A percentile compares a stretch with the other conserved stretches of the same genome.
Conservation (phyloP, 495 filamentous ascomycete genomes). For the Xylaria nigripes region DNA sequence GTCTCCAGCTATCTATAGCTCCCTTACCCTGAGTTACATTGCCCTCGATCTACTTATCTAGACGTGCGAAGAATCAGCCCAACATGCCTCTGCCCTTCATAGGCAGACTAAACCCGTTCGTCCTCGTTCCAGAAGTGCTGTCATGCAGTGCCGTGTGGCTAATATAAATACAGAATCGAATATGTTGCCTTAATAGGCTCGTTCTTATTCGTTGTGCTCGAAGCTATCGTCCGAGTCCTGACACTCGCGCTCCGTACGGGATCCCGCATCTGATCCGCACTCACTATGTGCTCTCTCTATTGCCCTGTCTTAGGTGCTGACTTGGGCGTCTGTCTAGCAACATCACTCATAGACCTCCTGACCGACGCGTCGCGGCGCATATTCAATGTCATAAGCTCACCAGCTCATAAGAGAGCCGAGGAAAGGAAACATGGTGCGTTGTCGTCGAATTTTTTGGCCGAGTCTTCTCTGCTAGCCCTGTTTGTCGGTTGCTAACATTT, state of each 20-base stretch:
- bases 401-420: conserved; percentile 55
- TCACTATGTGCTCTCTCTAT: neutral
- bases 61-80: neutral
- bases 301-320: conserved; percentile 1
- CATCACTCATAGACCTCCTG: conserved; percentile 69
- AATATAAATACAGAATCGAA: conserved; percentile 49
- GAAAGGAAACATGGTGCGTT: conserved; percentile 46
- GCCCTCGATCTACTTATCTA: neutral
- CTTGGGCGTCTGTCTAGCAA: conserved; percentile 43
- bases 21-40: conserved; percentile 8
- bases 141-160: neutral
- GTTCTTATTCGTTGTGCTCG: conserved; percentile 69
- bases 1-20: conserved; percentile 11
- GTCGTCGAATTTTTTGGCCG: neutral
- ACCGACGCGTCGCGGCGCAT: conserved; percentile 72
- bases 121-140: conserved; percentile 7
- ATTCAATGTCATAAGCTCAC: conserved; percentile 71
- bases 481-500: neutral
- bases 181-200: conserved; percentile 80
- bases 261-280: neutral
- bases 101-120: conserved; percentile 68
- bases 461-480: conserved; percentile 12
- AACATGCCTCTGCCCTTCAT: conserved; percentile 78
- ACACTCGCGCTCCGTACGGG: conserved; percentile 79
- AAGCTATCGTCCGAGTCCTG: conserved; percentile 74